These are phyloP conservation scores for Epichloe festucae DNA, from an alignment of 2,329 filamentous ascomycete species.

Conservation along the genomic window DNA sequence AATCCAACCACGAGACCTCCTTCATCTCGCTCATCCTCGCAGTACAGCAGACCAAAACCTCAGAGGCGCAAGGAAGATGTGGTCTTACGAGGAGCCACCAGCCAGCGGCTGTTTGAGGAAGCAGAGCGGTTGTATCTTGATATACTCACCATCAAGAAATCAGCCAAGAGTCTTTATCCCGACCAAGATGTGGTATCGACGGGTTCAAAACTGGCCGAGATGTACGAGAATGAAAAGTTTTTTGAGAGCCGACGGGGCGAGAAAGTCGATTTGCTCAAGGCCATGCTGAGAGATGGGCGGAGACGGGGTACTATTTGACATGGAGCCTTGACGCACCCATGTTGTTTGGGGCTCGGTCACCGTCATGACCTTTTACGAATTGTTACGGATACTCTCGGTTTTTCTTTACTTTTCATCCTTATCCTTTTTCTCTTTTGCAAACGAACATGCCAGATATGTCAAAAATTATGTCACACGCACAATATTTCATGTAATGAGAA, in stretches of 20 bases:
- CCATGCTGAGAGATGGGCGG: slow-evolving; percentile 7
- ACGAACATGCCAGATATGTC: no score
- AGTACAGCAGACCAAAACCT: not conserved
- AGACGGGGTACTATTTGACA: slow-evolving; percentile 7
- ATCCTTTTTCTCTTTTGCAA: no score
- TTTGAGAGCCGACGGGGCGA: slow-evolving; percentile 11
- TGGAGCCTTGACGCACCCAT: not conserved
- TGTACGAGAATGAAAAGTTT: slow-evolving; percentile 16
- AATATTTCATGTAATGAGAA: no score
- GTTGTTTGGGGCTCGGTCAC: not conserved
- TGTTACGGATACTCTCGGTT: not conserved
- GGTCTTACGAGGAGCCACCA: slow-evolving; percentile 6
- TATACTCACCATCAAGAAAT: slow-evolving; percentile 11
- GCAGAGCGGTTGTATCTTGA: slow-evolving; percentile 16
- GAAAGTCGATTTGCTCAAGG: slow-evolving; percentile 6
- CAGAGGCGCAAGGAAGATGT: slow-evolving; percentile 2
- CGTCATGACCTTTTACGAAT: not conserved
- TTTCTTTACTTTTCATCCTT: no score
- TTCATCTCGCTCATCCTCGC: not conserved
- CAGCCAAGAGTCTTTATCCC: slow-evolving; percentile 12
- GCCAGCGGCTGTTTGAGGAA: slow-evolving; percentile 9
- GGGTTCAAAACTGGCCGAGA: slow-evolving; percentile 14
- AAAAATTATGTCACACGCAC: no score
- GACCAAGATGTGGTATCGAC: slow-evolving; percentile 12
- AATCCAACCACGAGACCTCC: slow-evolving; percentile 1